Conservation (phyloP, 164 flowering plant genomes). For the Berberis thunbergii region DNA sequence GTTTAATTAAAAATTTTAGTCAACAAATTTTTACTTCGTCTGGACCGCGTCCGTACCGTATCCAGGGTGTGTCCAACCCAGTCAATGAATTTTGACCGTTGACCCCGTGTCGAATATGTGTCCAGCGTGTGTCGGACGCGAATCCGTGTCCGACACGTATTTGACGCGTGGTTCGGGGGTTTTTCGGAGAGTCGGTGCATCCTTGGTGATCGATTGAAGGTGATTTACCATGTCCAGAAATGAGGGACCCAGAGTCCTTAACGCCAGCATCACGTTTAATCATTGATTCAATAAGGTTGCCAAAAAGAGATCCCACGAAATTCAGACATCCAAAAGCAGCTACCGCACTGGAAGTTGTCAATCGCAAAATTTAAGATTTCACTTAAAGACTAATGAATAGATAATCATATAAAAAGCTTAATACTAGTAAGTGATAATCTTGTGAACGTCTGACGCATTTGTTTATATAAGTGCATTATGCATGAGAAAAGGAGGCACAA, state of each 20-base stretch:
- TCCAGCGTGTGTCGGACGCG: too few species aligned
- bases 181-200: too few species aligned
- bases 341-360: constrained; percentile 35
- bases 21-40: too few species aligned
- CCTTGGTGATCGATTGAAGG: background rate
- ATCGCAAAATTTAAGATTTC: background rate
- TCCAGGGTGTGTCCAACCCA: too few species aligned
- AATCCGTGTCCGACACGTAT: too few species aligned
- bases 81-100: too few species aligned
- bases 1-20: too few species aligned
- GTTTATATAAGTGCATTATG: too few species aligned
- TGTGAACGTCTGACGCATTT: too few species aligned
- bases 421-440: background rate
- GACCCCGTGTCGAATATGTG: too few species aligned
- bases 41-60: too few species aligned
- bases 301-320: constrained; percentile 88
- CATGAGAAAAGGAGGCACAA: background rate
- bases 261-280: constrained; percentile 99
- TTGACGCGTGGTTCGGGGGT: too few species aligned
- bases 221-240: constrained; percentile 93
- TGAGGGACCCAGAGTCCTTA: constrained; percentile 91
- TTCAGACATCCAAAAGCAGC: constrained; percentile 69
- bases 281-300: constrained; percentile 93
- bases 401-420: background rate
- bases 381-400: background rate